Base-by-base conservation (phyloP, 177 flowering plant genomes). In the Vitis hybrid region DNA sequence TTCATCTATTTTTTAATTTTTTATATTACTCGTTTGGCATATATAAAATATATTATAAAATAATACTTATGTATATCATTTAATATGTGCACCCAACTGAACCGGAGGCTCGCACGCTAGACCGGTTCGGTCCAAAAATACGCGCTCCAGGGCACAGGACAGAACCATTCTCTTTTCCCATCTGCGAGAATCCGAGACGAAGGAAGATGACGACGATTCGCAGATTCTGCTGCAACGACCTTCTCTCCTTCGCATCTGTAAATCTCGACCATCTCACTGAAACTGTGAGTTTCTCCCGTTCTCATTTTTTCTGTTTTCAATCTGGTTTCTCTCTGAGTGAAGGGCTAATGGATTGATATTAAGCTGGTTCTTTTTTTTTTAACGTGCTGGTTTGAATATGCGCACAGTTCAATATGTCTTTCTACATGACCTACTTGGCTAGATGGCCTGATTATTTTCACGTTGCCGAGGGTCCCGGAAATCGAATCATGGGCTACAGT, bases 391-490 rank as follows among this genome's bases (percentile, higher is more conserved):
- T 13, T 21, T 51, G 5, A 4, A 17, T 26, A 34, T 56, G 52
- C 34, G n/a, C 66, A 63, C 89, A 94, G 98, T 95, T 94, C 84
- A 94, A 92, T 67, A 90, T 94, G 99, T 91, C 98, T 3, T 94
- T 95, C 81, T 95, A 95, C 79, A 90, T 95, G 97, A 91, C 97
- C 18, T 94, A 94, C 74, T 74, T 91, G 74, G 97, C 98, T 4
- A 78, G 98, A 73, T 95, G 98, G 98, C 98, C 99, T 2, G 98
- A 95, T 59, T 95, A 95, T 69, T 95, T 93, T 73, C 92, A 90
- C 72, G 96, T 93, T 12, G 98, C 98, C 3, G 94, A 91, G 78
- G 94, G 76, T 66, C 98, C 99, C 1, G 98, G 96, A 49, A 80
- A 81, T 68, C 86, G 75, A 63, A 77, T 88, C 78, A 95, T 95